These are phyloP conservation scores for Blastomyces emzantsi DNA, from an alignment of 2,329 filamentous ascomycete species.

Conservation along the genomic window DNA sequence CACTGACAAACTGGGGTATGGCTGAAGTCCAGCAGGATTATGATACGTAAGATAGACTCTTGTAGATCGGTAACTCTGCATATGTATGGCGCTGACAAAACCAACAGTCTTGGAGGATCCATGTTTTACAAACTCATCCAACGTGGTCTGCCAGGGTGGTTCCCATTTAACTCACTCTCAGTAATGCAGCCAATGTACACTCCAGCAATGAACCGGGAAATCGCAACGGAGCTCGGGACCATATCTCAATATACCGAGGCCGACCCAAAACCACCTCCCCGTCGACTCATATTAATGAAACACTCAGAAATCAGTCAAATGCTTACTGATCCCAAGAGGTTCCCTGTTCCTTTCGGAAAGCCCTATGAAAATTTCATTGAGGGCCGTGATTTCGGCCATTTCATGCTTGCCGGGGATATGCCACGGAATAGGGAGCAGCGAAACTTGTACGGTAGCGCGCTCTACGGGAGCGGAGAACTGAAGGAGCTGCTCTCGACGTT, in stretches of 20 bases:
- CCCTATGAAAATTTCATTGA: conserved; percentile 17
- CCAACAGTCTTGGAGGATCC: conserved; percentile 18
- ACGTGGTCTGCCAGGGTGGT: conserved; percentile 23
- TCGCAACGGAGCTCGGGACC: conserved; percentile 19
- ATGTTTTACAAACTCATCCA: conserved; percentile 24
- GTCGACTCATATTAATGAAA: conserved; percentile 13
- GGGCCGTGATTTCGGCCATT: conserved; percentile 15
- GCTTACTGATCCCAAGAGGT: conserved; percentile 18
- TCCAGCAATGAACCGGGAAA: conserved; percentile 20
- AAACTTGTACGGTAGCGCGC: conserved; percentile 10
- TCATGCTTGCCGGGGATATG: conserved; percentile 17
- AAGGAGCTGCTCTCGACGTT: conserved; percentile 7
- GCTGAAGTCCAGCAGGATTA: conserved; percentile 27
- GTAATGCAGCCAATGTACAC: conserved; percentile 22
- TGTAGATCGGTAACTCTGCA: background rate
- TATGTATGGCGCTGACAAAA: background rate
- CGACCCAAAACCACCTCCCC: conserved; percentile 10
- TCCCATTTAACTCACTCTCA: conserved; percentile 21
- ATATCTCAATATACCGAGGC: conserved; percentile 11
- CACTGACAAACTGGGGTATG: conserved; percentile 33
- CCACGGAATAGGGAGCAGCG: conserved; percentile 14
- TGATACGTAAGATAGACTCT: conserved; percentile 12
- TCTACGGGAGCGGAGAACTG: conserved; percentile 10
- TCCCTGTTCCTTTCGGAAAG: conserved; percentile 17
- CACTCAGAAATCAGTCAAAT: conserved; percentile 16